Percentiles rank a stretch among this genome's conserved stretches.
Conservation (phyloP, 148 eudicot genomes). For the Chenopodium quinoa region DNA sequence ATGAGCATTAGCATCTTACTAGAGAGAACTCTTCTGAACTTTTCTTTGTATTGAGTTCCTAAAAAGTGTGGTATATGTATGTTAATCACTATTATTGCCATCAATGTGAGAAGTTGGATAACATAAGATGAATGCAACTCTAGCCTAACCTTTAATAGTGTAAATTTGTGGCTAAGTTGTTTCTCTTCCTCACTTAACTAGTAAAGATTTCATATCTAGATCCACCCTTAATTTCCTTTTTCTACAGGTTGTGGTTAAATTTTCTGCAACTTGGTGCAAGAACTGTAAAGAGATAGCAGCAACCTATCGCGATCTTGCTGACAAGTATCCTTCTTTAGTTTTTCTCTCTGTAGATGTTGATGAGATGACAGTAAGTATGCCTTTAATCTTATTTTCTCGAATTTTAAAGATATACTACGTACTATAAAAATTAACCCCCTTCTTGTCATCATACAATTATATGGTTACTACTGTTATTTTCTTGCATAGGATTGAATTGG, state of each 20-base stretch:
- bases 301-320: constrained; percentile 55
- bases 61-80: background rate
- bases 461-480: background rate
- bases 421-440: background rate
- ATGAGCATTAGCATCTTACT: background rate
- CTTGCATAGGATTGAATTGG: background rate
- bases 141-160: background rate
- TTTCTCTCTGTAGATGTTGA: constrained; percentile 74
- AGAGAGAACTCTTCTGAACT: background rate
- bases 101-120: background rate
- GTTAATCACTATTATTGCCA: no score
- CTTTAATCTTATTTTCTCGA: background rate
- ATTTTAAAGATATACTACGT: background rate
- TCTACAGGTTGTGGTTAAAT: constrained; percentile 63
- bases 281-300: constrained; percentile 60
- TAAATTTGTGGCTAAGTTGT: background rate
- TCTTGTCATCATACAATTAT: background rate
- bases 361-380: constrained; percentile 58
- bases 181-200: background rate
- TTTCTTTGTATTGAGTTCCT: background rate
- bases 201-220: background rate
- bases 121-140: no score
- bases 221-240: background rate
- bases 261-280: constrained; percentile 67
- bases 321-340: constrained; percentile 50